Conservation (phyloP, 306 rosid genomes). For the Pueraria montana region DNA sequence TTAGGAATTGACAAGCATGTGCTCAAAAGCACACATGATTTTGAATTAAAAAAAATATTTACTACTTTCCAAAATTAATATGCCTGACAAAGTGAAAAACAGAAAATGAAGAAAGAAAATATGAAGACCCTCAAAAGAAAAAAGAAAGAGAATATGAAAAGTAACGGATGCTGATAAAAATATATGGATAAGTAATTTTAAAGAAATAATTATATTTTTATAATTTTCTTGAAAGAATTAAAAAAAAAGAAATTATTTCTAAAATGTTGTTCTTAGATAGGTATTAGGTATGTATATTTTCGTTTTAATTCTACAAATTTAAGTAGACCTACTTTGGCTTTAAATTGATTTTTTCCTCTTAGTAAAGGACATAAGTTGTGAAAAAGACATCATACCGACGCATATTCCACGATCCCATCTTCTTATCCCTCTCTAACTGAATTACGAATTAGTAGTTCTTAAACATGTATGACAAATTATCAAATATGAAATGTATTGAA, state of each 20-base stretch:
- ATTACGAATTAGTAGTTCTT: not conserved
- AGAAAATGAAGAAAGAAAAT: too few relatives aligned
- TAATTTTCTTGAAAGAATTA: not conserved
- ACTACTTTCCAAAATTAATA: too few relatives aligned
- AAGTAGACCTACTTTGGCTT: not conserved
- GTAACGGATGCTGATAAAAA: not conserved
- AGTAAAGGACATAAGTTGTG: not conserved
- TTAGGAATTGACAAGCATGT: not conserved
- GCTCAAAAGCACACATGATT: not conserved
- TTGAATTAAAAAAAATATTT: not conserved
- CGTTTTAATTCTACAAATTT: not conserved
- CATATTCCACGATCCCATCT: not conserved
- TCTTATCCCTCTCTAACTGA: not conserved
- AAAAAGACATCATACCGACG: not conserved
- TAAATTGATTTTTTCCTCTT: not conserved
- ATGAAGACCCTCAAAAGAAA: too few relatives aligned
- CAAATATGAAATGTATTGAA: not conserved
- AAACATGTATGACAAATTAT: not conserved
- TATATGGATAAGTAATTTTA: too few relatives aligned
- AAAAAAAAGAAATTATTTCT: not conserved
- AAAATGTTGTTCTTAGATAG: not conserved
- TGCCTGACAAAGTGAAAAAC: too few relatives aligned
- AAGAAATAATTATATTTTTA: too few relatives aligned
- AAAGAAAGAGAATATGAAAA: too few relatives aligned
- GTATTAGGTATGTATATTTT: not conserved